phyloP scores from a whole-genome alignment of 2,329 filamentous ascomycete genomes.

The Cladophialophora immunda region DNA sequence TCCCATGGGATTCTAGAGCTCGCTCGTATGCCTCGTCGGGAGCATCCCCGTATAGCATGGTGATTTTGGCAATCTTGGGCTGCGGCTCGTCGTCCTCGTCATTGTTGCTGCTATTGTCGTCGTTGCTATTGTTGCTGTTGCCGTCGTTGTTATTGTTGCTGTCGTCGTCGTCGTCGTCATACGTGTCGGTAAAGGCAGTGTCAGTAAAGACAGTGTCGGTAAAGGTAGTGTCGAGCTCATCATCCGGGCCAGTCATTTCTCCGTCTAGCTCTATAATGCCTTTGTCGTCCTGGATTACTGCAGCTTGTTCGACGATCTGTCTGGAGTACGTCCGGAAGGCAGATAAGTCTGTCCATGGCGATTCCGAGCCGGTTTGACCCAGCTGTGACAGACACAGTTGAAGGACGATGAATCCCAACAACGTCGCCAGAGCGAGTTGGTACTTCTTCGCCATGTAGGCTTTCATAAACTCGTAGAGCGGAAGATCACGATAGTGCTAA shows the following conservation, averaged over 20 bases:
- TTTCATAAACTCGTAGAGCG: not conserved
- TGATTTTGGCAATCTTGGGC: slow-evolving; percentile 15
- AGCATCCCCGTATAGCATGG: slow-evolving; percentile 15
- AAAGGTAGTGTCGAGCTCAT: too few relatives aligned
- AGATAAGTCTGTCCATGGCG: not conserved
- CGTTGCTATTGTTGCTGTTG: not conserved
- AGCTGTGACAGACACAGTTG: not conserved
- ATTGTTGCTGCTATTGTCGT: too few relatives aligned
- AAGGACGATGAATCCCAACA: not conserved
- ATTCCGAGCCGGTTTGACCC: not conserved
- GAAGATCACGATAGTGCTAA: not conserved
- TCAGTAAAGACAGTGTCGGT: too few relatives aligned
- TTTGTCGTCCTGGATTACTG: not conserved
- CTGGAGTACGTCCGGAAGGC: not conserved
- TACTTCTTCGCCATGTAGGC: not conserved
- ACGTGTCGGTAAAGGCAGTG: too few relatives aligned
- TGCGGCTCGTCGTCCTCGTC: not conserved
- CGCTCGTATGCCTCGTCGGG: slow-evolving; percentile 46
- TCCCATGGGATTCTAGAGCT: slow-evolving; percentile 47
- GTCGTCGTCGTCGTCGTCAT: too few relatives aligned
- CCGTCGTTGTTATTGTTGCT: too few relatives aligned
- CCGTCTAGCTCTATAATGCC: not conserved
- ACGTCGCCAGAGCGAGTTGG: not conserved
- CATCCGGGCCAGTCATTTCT: too few relatives aligned
- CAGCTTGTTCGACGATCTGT: not conserved